A percentile compares a stretch with the other conserved stretches of the same genome.
Evolutionary conservation across 192 early-diverging fungal species (phyloP).

Genomic region (Coemansia sp.): DNA sequence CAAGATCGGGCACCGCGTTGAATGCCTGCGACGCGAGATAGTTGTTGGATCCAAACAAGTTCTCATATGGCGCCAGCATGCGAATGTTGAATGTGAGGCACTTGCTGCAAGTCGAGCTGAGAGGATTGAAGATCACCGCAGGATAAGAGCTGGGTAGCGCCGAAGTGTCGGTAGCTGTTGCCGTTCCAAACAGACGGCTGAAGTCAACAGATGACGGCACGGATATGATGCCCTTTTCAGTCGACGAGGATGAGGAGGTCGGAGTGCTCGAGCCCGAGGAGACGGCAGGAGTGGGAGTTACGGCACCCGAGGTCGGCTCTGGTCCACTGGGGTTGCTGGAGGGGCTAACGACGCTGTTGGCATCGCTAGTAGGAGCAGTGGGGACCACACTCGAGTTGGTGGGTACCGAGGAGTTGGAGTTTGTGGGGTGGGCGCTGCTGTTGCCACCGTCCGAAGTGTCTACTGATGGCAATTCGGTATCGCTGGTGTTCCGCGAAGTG

Average conservation of each 20-base stretch:
- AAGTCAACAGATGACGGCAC: constrained; percentile 52
- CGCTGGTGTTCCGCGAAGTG: background rate
- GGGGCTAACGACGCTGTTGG: background rate
- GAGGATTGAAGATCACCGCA: constrained; percentile 40
- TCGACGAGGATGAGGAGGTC: constrained; percentile 7
- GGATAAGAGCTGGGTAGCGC: constrained; percentile 1
- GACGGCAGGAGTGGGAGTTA: background rate
- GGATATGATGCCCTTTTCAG: constrained; percentile 22
- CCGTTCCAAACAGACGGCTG: constrained; percentile 29
- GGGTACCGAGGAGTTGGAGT: background rate
- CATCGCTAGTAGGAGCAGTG: background rate
- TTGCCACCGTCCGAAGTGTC: background rate
- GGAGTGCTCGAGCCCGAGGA: background rate
- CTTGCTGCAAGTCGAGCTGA: constrained; percentile 38
- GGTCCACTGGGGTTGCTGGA: background rate
- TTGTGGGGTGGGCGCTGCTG: background rate
- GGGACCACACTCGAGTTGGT: background rate
- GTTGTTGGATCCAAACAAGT: constrained; percentile 50
- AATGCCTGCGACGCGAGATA: constrained; percentile 49
- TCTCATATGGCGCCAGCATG: constrained; percentile 46
- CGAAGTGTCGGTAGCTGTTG: constrained; percentile 1
- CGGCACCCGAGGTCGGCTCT: background rate
- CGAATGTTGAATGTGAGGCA: constrained; percentile 44
- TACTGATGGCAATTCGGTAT: background rate
- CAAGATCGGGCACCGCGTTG: constrained; percentile 31